Evolutionary conservation across 306 rosid species (phyloP), one percentile per base, ranked within the genome.

Genomic region (Carpinus fangiana): DNA sequence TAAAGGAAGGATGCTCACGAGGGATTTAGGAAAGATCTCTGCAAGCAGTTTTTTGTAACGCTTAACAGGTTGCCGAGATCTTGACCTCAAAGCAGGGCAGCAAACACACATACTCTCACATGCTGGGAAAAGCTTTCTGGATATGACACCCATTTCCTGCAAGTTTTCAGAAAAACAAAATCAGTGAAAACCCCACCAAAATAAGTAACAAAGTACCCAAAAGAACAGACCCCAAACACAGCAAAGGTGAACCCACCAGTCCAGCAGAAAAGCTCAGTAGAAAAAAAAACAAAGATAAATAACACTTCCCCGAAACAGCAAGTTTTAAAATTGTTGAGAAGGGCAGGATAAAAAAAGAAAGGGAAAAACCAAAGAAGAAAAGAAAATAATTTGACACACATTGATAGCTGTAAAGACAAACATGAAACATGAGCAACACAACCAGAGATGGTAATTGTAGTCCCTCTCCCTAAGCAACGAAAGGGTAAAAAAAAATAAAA

Each of bases 41-140:
- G 97, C 86, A 46, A 96, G 93, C 48, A 96, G 69, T 78, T 96
- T 96, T 72, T 93, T 87, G 89, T 96, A 96, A 41, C 98, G 97
- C 90, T 96, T 93, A 76, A 93, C 98, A 0, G 99, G 99, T 74
- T 93, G 97, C 54, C 97, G 88, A 74, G 99, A 96, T 60, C 97
- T 93, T 68, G 99, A 88, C 86, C 99, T 93, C 90, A 96, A 74
- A 80, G 97, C 92, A 80, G 99, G 99, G 81, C 99, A 96, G 75
- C 99, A 96, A 53, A 93, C 92, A 82, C 99, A 96, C 97, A 96
- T 93, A 82, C 81, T 90, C 78, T 84, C 98, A 82, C 99, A 96
- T 64, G 98, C 97, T 23, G 99, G 99, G 83, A 96, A 93, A 74
- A 96, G 82, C 89, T 84, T 96, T 88, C 97, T 79, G 28, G 99